phyloP scores from a whole-genome alignment of 2,329 filamentous ascomycete species.

The Stylonectria norvegica region DNA sequence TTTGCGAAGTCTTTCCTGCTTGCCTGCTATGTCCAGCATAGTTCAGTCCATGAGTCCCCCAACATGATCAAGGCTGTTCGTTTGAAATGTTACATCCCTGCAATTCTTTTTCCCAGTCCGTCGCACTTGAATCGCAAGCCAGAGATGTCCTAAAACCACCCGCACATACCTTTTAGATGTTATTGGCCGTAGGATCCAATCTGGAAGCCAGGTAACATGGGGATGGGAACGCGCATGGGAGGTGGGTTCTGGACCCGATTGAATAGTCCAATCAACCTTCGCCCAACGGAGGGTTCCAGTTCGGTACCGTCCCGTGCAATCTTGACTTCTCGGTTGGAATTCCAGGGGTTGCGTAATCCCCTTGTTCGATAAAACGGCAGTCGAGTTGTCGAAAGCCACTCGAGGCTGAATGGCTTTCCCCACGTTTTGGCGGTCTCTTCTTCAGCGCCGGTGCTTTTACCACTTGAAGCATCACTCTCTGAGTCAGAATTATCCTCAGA shows the following conservation, averaged over 20 bases:
- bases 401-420: constrained; percentile 87
- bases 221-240: constrained; percentile 30
- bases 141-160: constrained; percentile 15
- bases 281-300: constrained; percentile 77
- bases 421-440: constrained; percentile 60
- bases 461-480: constrained; percentile 36
- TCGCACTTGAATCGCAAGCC: constrained; percentile 1
- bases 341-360: constrained; percentile 89
- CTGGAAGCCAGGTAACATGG: constrained; percentile 37
- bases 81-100: constrained; percentile 24
- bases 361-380: constrained; percentile 87
- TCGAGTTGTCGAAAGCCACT: constrained; percentile 81
- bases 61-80: constrained; percentile 8
- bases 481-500: constrained; percentile 44
- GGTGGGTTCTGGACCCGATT: constrained; percentile 50
- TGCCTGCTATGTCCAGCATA: constrained; percentile 23
- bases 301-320: constrained; percentile 94
- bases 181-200: constrained; percentile 34
- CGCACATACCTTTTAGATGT: constrained; percentile 7
- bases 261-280: constrained; percentile 75
- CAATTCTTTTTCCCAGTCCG: constrained; percentile 7
- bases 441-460: constrained; percentile 41
- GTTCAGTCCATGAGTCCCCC: too few species aligned
- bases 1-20: too few species aligned
- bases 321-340: constrained; percentile 91